Evolutionary conservation across 2,329 filamentous ascomycete species (phyloP).

Genomic region (Ophiocordyceps unilateralis): DNA sequence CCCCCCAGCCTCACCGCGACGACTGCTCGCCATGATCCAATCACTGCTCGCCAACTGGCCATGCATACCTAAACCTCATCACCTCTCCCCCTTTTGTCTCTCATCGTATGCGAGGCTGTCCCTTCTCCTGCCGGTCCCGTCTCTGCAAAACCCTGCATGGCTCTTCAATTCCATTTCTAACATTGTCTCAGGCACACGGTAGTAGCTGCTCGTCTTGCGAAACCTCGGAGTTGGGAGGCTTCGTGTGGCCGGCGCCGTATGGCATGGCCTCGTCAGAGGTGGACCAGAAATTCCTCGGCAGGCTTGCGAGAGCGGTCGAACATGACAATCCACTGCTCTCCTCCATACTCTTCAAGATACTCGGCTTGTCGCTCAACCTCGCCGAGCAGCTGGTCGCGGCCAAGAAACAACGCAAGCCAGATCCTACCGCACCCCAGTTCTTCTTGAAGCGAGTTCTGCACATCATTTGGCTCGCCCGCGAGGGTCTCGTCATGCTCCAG

Average conservation of each 20-base stretch:
- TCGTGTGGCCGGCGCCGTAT: slow-evolving; percentile 1
- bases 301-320: slow-evolving; percentile 66
- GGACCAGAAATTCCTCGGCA: slow-evolving; percentile 91
- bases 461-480: slow-evolving; percentile 88
- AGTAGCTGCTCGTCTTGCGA: background rate
- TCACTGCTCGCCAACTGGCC: slow-evolving; percentile 17
- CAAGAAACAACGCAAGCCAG: slow-evolving; percentile 66
- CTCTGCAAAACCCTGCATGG: background rate
- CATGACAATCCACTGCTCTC: slow-evolving; percentile 64
- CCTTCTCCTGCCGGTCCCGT: background rate
- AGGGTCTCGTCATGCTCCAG: slow-evolving; percentile 78
- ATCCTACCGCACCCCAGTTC: slow-evolving; percentile 59
- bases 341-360: slow-evolving; percentile 71
- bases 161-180: background rate
- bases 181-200: background rate
- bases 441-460: slow-evolving; percentile 70
- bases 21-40: slow-evolving; percentile 10
- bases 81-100: background rate
- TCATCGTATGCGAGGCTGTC: background rate
- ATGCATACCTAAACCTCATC: background rate
- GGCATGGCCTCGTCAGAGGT: slow-evolving; percentile 91
- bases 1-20: background rate
- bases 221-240: background rate
- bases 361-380: slow-evolving; percentile 79
- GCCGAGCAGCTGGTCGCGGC: slow-evolving; percentile 70